Evolutionary conservation across 768 basidiomycete genomes (phyloP).

Genomic region (Mycena floridula): DNA sequence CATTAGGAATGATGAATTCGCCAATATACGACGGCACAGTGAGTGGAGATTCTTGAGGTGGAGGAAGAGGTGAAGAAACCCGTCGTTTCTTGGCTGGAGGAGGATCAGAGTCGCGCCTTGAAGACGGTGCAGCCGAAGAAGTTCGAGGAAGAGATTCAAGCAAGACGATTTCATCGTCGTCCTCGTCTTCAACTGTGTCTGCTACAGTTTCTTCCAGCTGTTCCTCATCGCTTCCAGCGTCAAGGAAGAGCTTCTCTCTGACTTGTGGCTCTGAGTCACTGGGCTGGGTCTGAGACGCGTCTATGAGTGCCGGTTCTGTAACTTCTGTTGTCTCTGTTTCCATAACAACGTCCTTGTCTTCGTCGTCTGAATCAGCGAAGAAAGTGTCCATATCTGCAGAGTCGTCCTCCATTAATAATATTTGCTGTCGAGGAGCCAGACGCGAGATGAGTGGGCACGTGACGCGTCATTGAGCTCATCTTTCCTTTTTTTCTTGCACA

Average conservation of each 20-base stretch:
- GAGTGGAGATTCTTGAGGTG: conserved; percentile 7
- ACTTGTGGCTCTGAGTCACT: neutral
- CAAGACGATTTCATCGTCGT: conserved; percentile 10
- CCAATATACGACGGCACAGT: conserved; percentile 45
- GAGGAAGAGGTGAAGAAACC: conserved; percentile 27
- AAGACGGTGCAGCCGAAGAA: conserved; percentile 29
- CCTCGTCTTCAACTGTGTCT: conserved; percentile 24
- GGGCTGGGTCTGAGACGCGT: neutral
- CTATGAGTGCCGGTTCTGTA: no score
- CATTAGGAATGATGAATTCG: conserved; percentile 62
- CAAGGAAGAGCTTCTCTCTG: conserved; percentile 29
- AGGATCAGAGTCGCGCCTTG: conserved; percentile 9
- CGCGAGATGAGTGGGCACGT: no score
- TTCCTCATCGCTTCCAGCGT: conserved; percentile 40
- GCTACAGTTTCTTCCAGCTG: no score
- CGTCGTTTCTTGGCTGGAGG: conserved; percentile 52
- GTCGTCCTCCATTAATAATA: conserved; percentile 77
- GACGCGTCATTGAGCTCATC: no score
- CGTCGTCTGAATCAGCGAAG: conserved; percentile 57
- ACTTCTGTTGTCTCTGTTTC: no score
- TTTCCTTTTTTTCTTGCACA: conserved; percentile 33
- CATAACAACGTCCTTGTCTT: conserved; percentile 24
- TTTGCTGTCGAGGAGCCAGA: no score
- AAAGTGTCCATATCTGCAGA: conserved; percentile 73
- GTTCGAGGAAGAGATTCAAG: conserved; percentile 28